Evolutionary conservation across 176 grass and related monocot genomes (phyloP).

Genomic region (Aegilops speltoides): DNA sequence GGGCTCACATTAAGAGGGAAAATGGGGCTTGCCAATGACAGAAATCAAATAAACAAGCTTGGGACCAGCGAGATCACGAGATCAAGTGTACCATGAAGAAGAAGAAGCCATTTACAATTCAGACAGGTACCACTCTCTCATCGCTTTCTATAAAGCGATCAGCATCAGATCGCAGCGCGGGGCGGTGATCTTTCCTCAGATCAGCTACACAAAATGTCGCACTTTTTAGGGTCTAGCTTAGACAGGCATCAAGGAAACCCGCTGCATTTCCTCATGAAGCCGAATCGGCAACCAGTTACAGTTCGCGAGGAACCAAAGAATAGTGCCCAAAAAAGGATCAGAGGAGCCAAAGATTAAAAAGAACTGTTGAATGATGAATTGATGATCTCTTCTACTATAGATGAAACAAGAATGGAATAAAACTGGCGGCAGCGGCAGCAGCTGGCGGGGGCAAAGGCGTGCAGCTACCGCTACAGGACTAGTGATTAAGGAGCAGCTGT

Average conservation of each 20-base stretch:
- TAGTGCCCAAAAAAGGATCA: no score
- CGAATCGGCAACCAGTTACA: background rate
- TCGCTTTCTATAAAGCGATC: constrained; percentile 1
- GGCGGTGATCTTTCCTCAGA: background rate
- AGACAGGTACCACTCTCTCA: background rate
- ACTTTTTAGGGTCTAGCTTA: constrained; percentile 12
- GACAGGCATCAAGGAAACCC: background rate
- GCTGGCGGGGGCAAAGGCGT: background rate
- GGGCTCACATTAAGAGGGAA: background rate
- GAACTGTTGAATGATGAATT: background rate
- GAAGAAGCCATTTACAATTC: background rate
- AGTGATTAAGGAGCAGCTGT: background rate
- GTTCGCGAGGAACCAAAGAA: background rate
- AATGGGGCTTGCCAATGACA: background rate
- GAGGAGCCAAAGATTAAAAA: background rate
- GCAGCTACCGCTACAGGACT: background rate
- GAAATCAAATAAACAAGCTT: background rate
- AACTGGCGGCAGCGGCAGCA: background rate
- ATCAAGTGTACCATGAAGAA: constrained; percentile 15
- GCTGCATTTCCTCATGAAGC: background rate
- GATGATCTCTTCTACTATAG: background rate
- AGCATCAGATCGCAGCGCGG: background rate
- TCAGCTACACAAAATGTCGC: background rate
- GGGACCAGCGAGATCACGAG: background rate
- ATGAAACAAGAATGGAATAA: constrained; percentile 14